These are phyloP conservation scores for Nicotiana tomentosiformis DNA, from an alignment of 257 asterid species.

Conservation along the genomic window DNA sequence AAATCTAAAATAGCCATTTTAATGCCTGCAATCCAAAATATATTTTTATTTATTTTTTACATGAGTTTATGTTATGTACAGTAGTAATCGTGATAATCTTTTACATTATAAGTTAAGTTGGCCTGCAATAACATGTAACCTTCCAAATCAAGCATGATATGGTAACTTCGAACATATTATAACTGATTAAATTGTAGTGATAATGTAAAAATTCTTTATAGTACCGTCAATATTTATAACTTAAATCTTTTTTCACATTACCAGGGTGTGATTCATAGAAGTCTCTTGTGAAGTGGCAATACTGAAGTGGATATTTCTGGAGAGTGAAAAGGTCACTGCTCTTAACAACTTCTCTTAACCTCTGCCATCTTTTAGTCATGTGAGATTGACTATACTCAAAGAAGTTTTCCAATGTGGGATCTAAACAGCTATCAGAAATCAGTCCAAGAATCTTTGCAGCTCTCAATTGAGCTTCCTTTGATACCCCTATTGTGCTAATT, in stretches of 20 bases:
- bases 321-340: constrained; percentile 24
- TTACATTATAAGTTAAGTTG: too few species aligned
- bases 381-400: constrained; percentile 32
- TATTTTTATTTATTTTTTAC: too few species aligned
- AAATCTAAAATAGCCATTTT: background rate
- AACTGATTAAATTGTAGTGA: too few species aligned
- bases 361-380: constrained; percentile 62
- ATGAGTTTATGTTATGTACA: too few species aligned
- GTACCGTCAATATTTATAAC: too few species aligned
- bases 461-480: constrained; percentile 77
- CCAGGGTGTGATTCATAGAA: constrained; percentile 53
- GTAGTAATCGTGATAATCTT: too few species aligned
- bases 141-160: too few species aligned
- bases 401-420: constrained; percentile 32
- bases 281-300: constrained; percentile 43
- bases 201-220: too few species aligned
- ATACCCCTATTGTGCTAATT: constrained; percentile 74
- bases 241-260: constrained; percentile 3
- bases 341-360: constrained; percentile 31
- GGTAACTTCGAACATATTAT: too few species aligned
- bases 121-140: too few species aligned
- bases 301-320: constrained; percentile 39
- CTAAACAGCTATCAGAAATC: constrained; percentile 50
- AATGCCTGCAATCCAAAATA: too few species aligned
- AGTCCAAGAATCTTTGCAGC: constrained; percentile 53